Evolutionary conservation across 164 flowering plant species (phyloP).

Genomic region (Nymphaea thermarum): DNA sequence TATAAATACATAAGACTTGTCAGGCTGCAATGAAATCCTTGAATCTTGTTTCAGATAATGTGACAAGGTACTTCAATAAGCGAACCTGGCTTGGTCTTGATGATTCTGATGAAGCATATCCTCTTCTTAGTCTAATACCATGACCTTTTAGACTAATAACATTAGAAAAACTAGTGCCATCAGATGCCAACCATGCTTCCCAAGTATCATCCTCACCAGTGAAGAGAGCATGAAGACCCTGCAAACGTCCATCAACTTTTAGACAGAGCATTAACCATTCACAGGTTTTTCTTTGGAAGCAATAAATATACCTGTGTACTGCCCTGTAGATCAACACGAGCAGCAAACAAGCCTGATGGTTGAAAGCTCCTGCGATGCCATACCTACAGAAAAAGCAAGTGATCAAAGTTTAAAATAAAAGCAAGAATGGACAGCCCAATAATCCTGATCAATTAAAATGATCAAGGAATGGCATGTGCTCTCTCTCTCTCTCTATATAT

Average conservation of each 20-base stretch:
- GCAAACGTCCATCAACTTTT: constrained; percentile 8
- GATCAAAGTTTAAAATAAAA: too few relatives aligned
- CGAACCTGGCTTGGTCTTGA: constrained; percentile 78
- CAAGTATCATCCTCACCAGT: constrained; percentile 98
- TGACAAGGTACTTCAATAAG: too few relatives aligned
- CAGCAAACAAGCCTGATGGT: constrained; percentile 94
- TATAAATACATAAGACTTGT: too few relatives aligned
- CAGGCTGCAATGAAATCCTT: too few relatives aligned
- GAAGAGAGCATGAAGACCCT: constrained; percentile 97
- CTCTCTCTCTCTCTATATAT: too few relatives aligned
- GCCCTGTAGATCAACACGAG: constrained; percentile 94
- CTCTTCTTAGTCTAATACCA: constrained; percentile 81
- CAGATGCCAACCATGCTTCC: constrained; percentile 90
- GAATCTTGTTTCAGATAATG: too few relatives aligned
- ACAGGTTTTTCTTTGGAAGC: background rate
- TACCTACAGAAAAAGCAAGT: constrained; percentile 28
- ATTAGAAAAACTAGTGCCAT: constrained; percentile 60
- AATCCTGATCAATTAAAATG: too few relatives aligned
- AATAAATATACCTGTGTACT: constrained; percentile 43
- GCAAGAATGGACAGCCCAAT: too few relatives aligned
- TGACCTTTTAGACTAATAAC: constrained; percentile 46
- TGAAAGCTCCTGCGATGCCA: constrained; percentile 96
- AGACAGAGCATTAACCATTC: background rate
- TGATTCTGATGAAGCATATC: constrained; percentile 64
- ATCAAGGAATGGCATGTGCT: too few relatives aligned